Conservation (phyloP, 441 rosid genomes). For the Theobroma grandiflorum region DNA sequence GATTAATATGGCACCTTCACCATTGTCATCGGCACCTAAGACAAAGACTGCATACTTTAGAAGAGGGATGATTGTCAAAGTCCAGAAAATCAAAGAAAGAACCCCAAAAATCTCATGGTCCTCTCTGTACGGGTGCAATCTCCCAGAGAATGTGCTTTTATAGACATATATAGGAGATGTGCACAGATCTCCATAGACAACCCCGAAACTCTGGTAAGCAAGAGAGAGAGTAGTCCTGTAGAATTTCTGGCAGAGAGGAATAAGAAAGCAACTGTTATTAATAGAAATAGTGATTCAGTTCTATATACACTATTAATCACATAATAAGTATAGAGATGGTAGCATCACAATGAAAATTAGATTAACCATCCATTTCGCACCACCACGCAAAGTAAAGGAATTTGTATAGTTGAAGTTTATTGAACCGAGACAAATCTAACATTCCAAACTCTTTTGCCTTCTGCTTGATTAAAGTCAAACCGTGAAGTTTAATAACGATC, state of each 20-base stretch:
- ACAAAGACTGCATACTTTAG: constrained; percentile 45
- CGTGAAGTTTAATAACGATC: too few species aligned
- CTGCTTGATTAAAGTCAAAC: not conserved
- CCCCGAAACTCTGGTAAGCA: constrained; percentile 47
- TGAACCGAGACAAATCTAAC: not conserved
- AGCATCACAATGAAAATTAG: not conserved
- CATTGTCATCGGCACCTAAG: constrained; percentile 48
- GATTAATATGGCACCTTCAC: constrained; percentile 39
- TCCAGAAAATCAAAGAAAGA: constrained; percentile 47
- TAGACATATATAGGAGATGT: constrained; percentile 43
- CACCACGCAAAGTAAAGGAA: not conserved
- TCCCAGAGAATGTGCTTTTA: constrained; percentile 33
- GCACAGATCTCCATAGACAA: constrained; percentile 49
- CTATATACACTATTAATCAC: not conserved
- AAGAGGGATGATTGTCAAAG: constrained; percentile 39
- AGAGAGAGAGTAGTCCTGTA: constrained; percentile 33
- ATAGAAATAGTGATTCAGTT: not conserved
- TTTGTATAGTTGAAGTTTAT: not conserved
- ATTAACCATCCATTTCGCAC: too few species aligned
- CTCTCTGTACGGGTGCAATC: constrained; percentile 27
- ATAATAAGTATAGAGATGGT: not conserved
- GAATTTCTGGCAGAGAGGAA: constrained; percentile 22
- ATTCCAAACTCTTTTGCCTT: too few species aligned
- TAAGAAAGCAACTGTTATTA: not conserved
- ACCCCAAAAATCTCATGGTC: constrained; percentile 43